These are phyloP conservation scores for Penicillium sp. DNA, from an alignment of 2,329 filamentous ascomycete species.

Conservation along the genomic window DNA sequence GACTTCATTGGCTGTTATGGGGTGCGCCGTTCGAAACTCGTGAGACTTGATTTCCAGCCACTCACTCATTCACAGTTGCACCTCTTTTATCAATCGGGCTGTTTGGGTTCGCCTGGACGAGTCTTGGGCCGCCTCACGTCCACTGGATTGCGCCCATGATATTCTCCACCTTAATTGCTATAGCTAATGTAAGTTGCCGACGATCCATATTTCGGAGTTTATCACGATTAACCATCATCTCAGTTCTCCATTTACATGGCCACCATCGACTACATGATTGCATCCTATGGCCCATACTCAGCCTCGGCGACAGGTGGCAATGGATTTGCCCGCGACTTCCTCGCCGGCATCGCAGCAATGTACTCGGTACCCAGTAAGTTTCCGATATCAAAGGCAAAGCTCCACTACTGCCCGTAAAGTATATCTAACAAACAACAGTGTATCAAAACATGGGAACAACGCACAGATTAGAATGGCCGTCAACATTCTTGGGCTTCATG, in stretches of 20 bases:
- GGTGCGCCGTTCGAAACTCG: conserved; percentile 35
- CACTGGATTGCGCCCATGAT: conserved; percentile 69
- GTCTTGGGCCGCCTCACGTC: conserved; percentile 58
- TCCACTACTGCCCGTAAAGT: not conserved
- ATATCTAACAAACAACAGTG: conserved; percentile 37
- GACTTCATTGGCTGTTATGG: conserved; percentile 65
- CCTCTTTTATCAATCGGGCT: conserved; percentile 65
- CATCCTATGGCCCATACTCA: conserved; percentile 67
- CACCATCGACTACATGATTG: conserved; percentile 72
- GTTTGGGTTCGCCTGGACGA: conserved; percentile 66
- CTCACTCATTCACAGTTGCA: conserved; percentile 46
- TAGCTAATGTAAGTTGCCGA: conserved; percentile 60
- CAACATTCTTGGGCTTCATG: conserved; percentile 66
- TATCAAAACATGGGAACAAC: conserved; percentile 57
- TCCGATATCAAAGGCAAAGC: not conserved
- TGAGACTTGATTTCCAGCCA: not conserved
- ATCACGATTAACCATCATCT: not conserved
- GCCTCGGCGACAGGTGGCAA: conserved; percentile 71
- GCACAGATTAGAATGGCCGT: conserved; percentile 61
- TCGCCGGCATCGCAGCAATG: conserved; percentile 66
- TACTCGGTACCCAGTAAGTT: conserved; percentile 59
- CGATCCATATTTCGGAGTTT: too few relatives aligned
- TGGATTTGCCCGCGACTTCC: conserved; percentile 67
- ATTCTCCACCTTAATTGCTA: conserved; percentile 63
- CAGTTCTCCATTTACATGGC: conserved; percentile 64